Evolutionary conservation across 768 basidiomycete species (phyloP).

Genomic region (Chlorophyllum brunneum): DNA sequence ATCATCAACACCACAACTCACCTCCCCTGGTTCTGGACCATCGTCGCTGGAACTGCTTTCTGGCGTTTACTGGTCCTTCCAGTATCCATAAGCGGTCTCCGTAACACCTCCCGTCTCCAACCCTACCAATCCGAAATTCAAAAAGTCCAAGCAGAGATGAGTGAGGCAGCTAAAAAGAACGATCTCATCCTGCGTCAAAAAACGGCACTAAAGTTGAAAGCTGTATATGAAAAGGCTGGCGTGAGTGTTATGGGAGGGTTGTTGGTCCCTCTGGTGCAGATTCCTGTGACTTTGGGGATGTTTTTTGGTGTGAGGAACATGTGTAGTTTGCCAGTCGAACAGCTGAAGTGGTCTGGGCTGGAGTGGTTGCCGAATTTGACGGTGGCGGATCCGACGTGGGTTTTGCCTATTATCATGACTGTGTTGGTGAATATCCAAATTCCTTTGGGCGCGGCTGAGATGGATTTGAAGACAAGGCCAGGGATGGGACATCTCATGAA

Average conservation of each 20-base stretch:
- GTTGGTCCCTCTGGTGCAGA: constrained; percentile 53
- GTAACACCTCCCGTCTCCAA: constrained; percentile 55
- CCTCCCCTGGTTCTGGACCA: constrained; percentile 83
- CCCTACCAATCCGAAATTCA: constrained; percentile 53
- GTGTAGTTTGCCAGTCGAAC: constrained; percentile 66
- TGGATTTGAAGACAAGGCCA: constrained; percentile 55
- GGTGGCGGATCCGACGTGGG: constrained; percentile 66
- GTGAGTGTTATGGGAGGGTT: constrained; percentile 51
- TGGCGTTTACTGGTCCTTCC: constrained; percentile 63
- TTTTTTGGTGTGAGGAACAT: constrained; percentile 81
- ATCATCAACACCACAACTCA: constrained; percentile 63
- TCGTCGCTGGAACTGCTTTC: constrained; percentile 58
- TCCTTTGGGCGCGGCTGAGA: constrained; percentile 52
- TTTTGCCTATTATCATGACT: constrained; percentile 61
- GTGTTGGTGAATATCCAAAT: constrained; percentile 68
- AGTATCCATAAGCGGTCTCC: constrained; percentile 50
- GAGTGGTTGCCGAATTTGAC: constrained; percentile 76
- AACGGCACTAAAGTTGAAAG: constrained; percentile 48
- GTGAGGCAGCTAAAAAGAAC: constrained; percentile 24
- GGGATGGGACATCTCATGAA: constrained; percentile 67
- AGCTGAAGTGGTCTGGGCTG: constrained; percentile 75
- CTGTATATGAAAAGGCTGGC: constrained; percentile 60
- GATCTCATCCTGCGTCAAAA: constrained; percentile 49
- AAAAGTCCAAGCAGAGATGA: constrained; percentile 43
- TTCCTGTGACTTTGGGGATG: constrained; percentile 73